phyloP scores from a whole-genome alignment of 139 green algal species.

The Picochlorum sp. region DNA sequence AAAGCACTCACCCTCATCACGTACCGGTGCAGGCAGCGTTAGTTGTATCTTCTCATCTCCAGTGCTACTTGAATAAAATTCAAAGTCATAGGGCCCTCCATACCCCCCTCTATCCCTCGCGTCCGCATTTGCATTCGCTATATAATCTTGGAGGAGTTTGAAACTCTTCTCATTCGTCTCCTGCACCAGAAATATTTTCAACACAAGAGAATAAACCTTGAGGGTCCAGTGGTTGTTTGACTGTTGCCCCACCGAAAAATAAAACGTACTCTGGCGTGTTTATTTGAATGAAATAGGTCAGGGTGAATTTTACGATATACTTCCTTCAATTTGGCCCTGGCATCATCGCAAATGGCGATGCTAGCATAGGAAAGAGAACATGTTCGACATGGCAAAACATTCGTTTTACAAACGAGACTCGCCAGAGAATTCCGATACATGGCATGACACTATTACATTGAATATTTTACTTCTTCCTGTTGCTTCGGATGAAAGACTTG shows the following conservation, averaged over 20 bases:
- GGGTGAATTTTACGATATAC: conserved; percentile 48
- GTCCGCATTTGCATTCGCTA: conserved; percentile 13
- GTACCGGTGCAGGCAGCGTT: conserved; percentile 2
- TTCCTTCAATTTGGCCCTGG: conserved; percentile 16
- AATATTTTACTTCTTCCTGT: too few species aligned
- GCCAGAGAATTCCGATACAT: too few species aligned
- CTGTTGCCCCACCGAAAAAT: background rate
- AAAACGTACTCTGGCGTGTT: conserved; percentile 10
- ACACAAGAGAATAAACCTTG: background rate
- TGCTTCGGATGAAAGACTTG: too few species aligned
- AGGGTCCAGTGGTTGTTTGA: background rate
- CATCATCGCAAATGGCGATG: background rate
- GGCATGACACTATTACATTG: too few species aligned
- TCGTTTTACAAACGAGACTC: too few species aligned
- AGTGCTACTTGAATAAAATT: conserved; percentile 35
- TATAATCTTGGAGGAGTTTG: conserved; percentile 60
- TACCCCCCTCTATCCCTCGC: conserved; percentile 17
- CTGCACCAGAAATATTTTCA: conserved; percentile 13
- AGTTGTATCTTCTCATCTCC: background rate
- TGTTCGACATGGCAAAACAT: too few species aligned
- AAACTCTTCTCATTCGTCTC: conserved; percentile 47
- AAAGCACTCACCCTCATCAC: background rate
- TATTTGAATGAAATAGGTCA: conserved; percentile 42
- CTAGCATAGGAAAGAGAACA: background rate
- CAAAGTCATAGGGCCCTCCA: conserved; percentile 40